Conservation (phyloP, 306 rosid genomes). For the Fagus sylvatica region DNA sequence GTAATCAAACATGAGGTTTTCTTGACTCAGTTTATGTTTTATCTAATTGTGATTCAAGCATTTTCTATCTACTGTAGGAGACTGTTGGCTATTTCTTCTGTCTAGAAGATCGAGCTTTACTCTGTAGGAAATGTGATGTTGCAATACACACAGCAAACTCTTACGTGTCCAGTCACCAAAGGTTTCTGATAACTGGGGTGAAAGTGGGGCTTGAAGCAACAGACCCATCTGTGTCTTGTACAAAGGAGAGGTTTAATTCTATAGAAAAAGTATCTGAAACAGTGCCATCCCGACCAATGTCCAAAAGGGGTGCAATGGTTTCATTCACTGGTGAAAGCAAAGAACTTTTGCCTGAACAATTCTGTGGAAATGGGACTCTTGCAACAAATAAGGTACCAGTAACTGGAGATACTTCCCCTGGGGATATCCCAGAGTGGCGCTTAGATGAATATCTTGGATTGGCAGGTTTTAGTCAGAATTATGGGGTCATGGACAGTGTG, state of each 20-base stretch:
- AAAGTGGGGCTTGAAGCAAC: constrained; percentile 58
- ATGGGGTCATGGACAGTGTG: constrained; percentile 58
- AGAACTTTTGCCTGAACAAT: constrained; percentile 34
- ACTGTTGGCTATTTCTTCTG: constrained; percentile 78
- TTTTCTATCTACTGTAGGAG: constrained; percentile 41
- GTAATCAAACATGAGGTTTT: too few species aligned
- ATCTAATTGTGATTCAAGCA: too few species aligned
- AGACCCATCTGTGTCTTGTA: constrained; percentile 42
- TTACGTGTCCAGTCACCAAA: constrained; percentile 53
- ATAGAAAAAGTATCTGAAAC: constrained; percentile 47
- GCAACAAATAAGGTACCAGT: constrained; percentile 38
- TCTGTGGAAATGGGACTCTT: constrained; percentile 42
- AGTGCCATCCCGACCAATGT: constrained; percentile 27
- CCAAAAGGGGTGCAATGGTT: constrained; percentile 31
- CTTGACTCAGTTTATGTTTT: too few species aligned
- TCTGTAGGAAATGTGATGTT: constrained; percentile 79
- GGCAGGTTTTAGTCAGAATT: constrained; percentile 55
- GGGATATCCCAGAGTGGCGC: constrained; percentile 64
- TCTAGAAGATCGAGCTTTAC: constrained; percentile 80
- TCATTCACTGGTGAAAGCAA: constrained; percentile 40
- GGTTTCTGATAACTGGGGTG: constrained; percentile 70
- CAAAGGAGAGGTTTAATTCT: constrained; percentile 40
- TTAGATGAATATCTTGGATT: constrained; percentile 65
- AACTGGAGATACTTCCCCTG: constrained; percentile 60
- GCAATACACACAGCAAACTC: constrained; percentile 63